Evolutionary conservation across 1,284 basidiomycete genomes (phyloP).

Genomic region (Leucoagaricus sp.): DNA sequence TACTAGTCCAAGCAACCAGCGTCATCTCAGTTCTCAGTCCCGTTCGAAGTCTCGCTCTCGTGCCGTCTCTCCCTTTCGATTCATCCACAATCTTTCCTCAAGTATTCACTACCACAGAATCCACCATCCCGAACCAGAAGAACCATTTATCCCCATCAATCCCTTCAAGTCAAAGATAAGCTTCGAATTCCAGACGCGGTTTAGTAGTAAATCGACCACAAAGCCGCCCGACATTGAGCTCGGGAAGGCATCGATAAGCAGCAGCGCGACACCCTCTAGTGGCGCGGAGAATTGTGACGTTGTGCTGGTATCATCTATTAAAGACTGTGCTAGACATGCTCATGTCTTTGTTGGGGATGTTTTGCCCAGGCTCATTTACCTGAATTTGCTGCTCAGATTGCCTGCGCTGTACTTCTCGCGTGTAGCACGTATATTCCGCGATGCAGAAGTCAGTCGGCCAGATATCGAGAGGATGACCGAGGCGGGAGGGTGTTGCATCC

Average conservation of each 20-base stretch:
- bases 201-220: constrained; percentile 19
- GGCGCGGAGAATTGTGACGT: constrained; percentile 30
- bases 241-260: constrained; percentile 9
- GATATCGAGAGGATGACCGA: constrained; percentile 73
- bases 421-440: constrained; percentile 71
- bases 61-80: constrained; percentile 41
- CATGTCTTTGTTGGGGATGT: constrained; percentile 46
- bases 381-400: constrained; percentile 64
- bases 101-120: constrained; percentile 31
- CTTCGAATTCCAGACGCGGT: constrained; percentile 21
- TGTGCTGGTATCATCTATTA: constrained; percentile 24
- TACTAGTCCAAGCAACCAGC: constrained; percentile 22
- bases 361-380: constrained; percentile 60
- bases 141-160: constrained; percentile 44
- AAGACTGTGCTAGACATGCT: constrained; percentile 23
- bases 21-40: constrained; percentile 27
- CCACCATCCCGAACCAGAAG: constrained; percentile 27
- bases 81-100: constrained; percentile 42
- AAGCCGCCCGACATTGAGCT: constrained; percentile 23
- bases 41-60: constrained; percentile 39
- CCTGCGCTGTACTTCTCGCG: constrained; percentile 76
- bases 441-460: constrained; percentile 71
- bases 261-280: constrained; percentile 12
- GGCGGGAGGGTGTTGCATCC: constrained; percentile 25
- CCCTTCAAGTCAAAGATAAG: constrained; percentile 37